Conservation (phyloP, 805 yeast species). For the Yamadazyma akitaensis region DNA sequence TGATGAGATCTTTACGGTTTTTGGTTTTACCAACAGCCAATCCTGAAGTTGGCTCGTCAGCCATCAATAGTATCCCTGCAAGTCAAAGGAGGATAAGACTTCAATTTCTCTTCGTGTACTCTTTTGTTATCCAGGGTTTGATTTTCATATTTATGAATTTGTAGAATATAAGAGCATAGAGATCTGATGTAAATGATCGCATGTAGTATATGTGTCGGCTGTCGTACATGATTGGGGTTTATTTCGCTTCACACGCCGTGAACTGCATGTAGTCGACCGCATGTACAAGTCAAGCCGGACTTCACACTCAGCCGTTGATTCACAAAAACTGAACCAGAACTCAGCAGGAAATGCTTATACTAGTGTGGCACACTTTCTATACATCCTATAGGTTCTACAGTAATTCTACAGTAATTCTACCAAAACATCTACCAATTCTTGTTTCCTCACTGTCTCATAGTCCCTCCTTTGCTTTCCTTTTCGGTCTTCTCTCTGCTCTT, state of each 20-base stretch:
- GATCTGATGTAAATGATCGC: too few species aligned
- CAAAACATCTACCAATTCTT: too few species aligned
- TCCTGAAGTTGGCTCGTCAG: slow-evolving; percentile 22
- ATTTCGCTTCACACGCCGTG: too few species aligned
- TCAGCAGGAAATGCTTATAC: too few species aligned
- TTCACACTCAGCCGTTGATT: background rate
- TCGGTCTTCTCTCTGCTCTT: background rate
- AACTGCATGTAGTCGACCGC: too few species aligned
- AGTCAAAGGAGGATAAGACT: slow-evolving; percentile 76
- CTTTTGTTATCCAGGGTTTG: slow-evolving; percentile 74
- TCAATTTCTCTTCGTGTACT: slow-evolving; percentile 81
- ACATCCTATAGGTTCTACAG: too few species aligned
- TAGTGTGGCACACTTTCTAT: too few species aligned
- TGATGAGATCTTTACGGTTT: slow-evolving; percentile 67
- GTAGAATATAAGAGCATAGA: background rate
- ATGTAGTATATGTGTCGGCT: too few species aligned
- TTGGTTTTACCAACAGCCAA: slow-evolving; percentile 60
- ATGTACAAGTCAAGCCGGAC: background rate
- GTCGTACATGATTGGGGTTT: too few species aligned
- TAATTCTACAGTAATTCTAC: too few species aligned
- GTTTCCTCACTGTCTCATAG: too few species aligned
- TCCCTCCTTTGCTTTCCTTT: background rate
- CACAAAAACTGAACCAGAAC: too few species aligned
- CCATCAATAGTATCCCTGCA: slow-evolving; percentile 55
- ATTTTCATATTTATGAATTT: slow-evolving; percentile 65